Conservation (phyloP, 257 asterid genomes). For the Henckelia pumila region DNA sequence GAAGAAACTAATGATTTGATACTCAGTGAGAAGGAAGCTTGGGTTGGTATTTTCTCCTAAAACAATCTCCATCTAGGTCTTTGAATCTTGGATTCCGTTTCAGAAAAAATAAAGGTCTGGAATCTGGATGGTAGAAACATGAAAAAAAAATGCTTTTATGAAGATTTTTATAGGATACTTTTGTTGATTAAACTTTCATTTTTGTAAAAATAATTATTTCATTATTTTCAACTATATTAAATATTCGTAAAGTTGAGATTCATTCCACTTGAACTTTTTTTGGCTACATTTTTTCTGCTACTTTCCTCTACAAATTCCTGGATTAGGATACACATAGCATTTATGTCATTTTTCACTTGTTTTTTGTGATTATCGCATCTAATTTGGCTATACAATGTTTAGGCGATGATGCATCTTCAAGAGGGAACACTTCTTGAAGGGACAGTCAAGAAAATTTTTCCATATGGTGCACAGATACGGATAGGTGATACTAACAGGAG, state of each 20-base stretch:
- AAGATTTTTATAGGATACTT: background rate
- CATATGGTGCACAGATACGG: conserved; percentile 92
- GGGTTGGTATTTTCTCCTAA: conserved; percentile 56
- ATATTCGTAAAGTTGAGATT: background rate
- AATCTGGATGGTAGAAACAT: background rate
- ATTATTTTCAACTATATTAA: too few relatives aligned
- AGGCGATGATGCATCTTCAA: conserved; percentile 68
- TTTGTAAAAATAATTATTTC: too few relatives aligned
- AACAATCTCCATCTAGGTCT: conserved; percentile 4
- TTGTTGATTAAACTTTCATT: background rate
- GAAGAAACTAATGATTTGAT: conserved; percentile 90
- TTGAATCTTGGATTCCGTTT: background rate
- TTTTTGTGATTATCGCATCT: conserved; percentile 14
- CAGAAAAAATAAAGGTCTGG: background rate
- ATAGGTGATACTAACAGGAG: conserved; percentile 86
- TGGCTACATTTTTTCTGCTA: background rate
- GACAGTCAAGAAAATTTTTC: conserved; percentile 68
- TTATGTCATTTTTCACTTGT: background rate
- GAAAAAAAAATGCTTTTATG: background rate
- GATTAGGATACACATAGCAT: background rate
- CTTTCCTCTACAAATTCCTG: background rate
- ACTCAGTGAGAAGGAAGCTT: conserved; percentile 90
- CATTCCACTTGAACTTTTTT: background rate
- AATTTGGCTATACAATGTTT: conserved; percentile 25
- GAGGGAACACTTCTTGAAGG: conserved; percentile 87